Evolutionary conservation across 139 green algal species (phyloP).

Genomic region (Coelastrella sp.): DNA sequence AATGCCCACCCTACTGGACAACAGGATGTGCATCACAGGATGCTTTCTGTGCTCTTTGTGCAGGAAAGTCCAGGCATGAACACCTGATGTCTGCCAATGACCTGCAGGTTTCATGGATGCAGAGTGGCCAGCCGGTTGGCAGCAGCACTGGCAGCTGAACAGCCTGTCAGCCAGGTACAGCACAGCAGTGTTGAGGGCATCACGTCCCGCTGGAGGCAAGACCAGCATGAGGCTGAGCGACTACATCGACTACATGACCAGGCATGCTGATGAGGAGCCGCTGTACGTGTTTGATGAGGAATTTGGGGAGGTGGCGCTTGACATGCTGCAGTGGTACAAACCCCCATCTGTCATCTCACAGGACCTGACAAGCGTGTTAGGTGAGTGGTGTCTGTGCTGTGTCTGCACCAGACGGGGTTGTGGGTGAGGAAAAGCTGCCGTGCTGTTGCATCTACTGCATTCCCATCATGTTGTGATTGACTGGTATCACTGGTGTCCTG

Average conservation of each 20-base stretch:
- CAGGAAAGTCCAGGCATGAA: too few species aligned
- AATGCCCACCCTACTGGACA: too few species aligned
- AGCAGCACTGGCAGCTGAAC: constrained; percentile 24
- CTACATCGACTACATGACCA: background rate
- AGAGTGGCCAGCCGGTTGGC: constrained; percentile 17
- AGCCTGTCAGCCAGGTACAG: background rate
- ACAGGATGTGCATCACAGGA: too few species aligned
- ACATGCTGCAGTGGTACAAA: background rate
- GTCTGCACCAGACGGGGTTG: too few species aligned
- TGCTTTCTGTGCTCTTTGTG: too few species aligned
- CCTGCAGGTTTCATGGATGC: constrained; percentile 3
- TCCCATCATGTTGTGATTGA: too few species aligned
- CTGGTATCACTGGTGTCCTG: background rate
- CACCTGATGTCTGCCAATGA: background rate
- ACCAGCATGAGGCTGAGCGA: background rate
- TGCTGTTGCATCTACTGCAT: too few species aligned
- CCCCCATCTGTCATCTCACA: background rate
- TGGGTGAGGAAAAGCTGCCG: too few species aligned
- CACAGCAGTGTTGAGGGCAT: background rate
- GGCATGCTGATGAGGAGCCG: constrained; percentile 24
- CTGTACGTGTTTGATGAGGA: constrained; percentile 42
- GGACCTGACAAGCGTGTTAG: background rate
- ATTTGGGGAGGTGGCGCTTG: background rate
- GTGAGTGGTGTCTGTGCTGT: background rate
- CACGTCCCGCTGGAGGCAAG: constrained; percentile 17